Conservation (phyloP, 2,329 filamentous ascomycete genomes). For the Gliomastix tumulicola region DNA sequence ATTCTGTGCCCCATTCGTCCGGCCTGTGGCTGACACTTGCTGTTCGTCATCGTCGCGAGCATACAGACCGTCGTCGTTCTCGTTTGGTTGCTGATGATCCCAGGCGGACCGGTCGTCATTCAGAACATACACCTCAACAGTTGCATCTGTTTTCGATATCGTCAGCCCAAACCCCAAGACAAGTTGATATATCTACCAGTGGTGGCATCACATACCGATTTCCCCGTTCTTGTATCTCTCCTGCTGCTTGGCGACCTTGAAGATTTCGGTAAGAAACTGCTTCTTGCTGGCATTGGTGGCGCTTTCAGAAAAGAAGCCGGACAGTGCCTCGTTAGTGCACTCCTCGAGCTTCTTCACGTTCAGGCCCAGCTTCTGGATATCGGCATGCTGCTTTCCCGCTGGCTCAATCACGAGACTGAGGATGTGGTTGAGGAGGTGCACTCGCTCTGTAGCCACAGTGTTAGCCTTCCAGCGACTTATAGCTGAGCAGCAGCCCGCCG, state of each 20-base stretch:
- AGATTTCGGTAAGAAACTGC: slow-evolving; percentile 51
- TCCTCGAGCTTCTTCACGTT: slow-evolving; percentile 51
- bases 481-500: too few species aligned
- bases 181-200: background rate
- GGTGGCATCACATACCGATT: slow-evolving; percentile 37
- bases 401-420: slow-evolving; percentile 50
- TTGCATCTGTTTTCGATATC: slow-evolving; percentile 30
- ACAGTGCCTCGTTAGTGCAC: slow-evolving; percentile 50
- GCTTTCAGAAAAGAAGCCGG: slow-evolving; percentile 50
- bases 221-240: slow-evolving; percentile 49
- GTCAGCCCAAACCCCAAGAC: background rate
- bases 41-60: slow-evolving; percentile 34
- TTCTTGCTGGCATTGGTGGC: slow-evolving; percentile 49
- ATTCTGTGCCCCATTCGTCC: slow-evolving; percentile 18
- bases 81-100: slow-evolving; percentile 11
- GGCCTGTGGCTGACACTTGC: slow-evolving; percentile 26
- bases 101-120: slow-evolving; percentile 44
- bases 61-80: slow-evolving; percentile 34
- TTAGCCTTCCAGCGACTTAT: slow-evolving; percentile 5
- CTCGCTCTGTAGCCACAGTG: slow-evolving; percentile 40
- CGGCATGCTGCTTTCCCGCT: slow-evolving; percentile 37
- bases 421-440: slow-evolving; percentile 53
- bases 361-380: slow-evolving; percentile 45
- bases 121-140: slow-evolving; percentile 41
- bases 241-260: slow-evolving; percentile 51